Percentiles rank a stretch among this genome's conserved stretches.
Conservation (phyloP, 306 rosid species). For the Ziziphus jujuba region DNA sequence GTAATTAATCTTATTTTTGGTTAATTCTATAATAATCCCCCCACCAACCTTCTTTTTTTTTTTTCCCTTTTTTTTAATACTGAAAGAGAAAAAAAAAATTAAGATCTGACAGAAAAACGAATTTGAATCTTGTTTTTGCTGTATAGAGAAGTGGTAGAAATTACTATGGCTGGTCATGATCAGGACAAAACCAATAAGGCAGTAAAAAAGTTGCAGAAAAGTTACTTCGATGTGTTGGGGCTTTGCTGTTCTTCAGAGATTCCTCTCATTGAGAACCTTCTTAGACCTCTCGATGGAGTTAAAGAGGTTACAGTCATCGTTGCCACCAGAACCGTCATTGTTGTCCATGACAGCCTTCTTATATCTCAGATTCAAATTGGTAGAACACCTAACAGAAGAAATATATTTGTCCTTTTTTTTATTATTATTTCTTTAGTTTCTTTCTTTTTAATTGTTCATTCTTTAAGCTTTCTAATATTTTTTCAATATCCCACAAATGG, state of each 20-base stretch:
- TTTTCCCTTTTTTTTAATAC: neutral
- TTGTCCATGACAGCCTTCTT: slow-evolving; percentile 63
- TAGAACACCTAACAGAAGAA: slow-evolving; percentile 11
- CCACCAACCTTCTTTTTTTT: no score
- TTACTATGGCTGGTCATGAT: slow-evolving; percentile 33
- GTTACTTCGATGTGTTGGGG: slow-evolving; percentile 87
- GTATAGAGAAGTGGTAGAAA: neutral
- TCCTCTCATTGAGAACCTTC: slow-evolving; percentile 62
- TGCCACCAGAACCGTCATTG: slow-evolving; percentile 77
- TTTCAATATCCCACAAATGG: no score
- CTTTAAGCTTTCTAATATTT: no score
- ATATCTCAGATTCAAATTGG: slow-evolving; percentile 85
- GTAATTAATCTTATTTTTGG: no score
- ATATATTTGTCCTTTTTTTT: no score
- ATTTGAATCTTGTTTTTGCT: neutral
- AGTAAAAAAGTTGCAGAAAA: slow-evolving; percentile 52
- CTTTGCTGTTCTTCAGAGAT: slow-evolving; percentile 89
- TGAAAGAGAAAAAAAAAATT: neutral
- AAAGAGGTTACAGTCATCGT: slow-evolving; percentile 73
- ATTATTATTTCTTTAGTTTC: no score
- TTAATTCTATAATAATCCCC: neutral
- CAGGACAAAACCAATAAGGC: slow-evolving; percentile 4
- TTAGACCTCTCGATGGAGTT: slow-evolving; percentile 64
- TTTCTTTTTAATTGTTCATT: no score
- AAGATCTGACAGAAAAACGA: neutral